Percentiles rank a stretch among this genome's conserved stretches.
phyloP scores from a whole-genome alignment of 495 filamentous ascomycete genomes.

The Aspergillus bertholletiae region DNA sequence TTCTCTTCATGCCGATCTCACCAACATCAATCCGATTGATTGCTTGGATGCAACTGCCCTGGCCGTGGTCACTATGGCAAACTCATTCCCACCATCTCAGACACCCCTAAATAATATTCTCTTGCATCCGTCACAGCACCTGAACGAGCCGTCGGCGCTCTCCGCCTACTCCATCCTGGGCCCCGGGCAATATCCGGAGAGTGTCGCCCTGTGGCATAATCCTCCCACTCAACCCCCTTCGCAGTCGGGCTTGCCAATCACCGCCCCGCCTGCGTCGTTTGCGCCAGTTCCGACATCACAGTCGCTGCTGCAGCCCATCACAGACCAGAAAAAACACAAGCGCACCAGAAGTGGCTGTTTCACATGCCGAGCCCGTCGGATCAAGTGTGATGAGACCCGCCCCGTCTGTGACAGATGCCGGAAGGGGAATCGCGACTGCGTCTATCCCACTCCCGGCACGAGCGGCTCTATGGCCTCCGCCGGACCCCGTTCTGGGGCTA shows the following conservation, averaged over 20 bases:
- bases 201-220: constrained; percentile 43
- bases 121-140: constrained; percentile 3
- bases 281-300: constrained; percentile 26
- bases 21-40: constrained; percentile 1
- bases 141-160: constrained; percentile 19
- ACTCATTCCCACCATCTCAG: constrained; percentile 32
- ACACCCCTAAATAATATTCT: constrained; percentile 30
- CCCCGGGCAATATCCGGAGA: constrained; percentile 36
- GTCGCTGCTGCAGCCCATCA: constrained; percentile 26
- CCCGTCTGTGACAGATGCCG: constrained; percentile 86
- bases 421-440: constrained; percentile 80
- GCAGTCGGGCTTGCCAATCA: background rate
- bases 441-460: constrained; percentile 69
- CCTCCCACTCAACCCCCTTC: constrained; percentile 20
- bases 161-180: constrained; percentile 38
- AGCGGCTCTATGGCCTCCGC: constrained; percentile 32
- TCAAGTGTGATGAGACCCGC: constrained; percentile 89
- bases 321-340: constrained; percentile 86
- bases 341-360: constrained; percentile 92
- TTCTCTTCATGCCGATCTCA: constrained; percentile 13
- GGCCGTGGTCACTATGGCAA: constrained; percentile 27
- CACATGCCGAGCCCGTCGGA: constrained; percentile 83
- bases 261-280: constrained; percentile 22
- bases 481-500: constrained; percentile 39
- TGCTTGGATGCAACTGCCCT: constrained; percentile 16